Base-by-base conservation (phyloP, 768 basidiomycete species). In the Paxillus involutus region DNA sequence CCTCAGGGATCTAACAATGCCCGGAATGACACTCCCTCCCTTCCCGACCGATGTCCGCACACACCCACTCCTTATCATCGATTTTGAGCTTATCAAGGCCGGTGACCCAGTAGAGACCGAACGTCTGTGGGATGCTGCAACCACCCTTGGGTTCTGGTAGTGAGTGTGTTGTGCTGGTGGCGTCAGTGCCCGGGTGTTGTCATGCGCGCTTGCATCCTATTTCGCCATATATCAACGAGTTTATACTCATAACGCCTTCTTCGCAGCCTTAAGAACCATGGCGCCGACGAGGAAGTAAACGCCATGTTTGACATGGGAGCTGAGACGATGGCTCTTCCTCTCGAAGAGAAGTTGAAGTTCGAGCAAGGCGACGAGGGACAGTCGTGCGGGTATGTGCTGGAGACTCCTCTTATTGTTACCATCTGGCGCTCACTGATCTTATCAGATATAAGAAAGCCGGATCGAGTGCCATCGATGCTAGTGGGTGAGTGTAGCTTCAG, bases 371-470 rank as follows among this genome's bases (percentile, higher is more conserved):
- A 76, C 40, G 56, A 50, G 1, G 77, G 77, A 0, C 56, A 58
- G n/a, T 76, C 76, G 2, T 76, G 72, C 44, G 77, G 77, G 75
- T 65, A 32, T 26, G 52, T 53, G 17, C 21, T 36, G 3, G 2
- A 6, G 19, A 29, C 47, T 4, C 24, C 2, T 17, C 12, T 37
- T 19, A 19, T 40, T 11, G 21, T 30, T 13, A 1, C 21, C 21
- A 3, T 13, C 19, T 47, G 13, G 12, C 5, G 6, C 36, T 58
- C n/a, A 55, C 3, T 4, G n/a, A 19, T 47, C 41, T 5, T 21
- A 21, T 41, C 58, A 77, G 71, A 17, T 88, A 87, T 65, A 86
- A 89, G 71, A 81, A 80, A 10, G 72, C 75, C 0, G 87, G 86
- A 1, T 81, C 80, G 0, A 84, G 80, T 54, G 84, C 82, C 1